These are phyloP conservation scores for Hansfordia pulvinata DNA, from an alignment of 2,329 filamentous ascomycete genomes.

Conservation along the genomic window DNA sequence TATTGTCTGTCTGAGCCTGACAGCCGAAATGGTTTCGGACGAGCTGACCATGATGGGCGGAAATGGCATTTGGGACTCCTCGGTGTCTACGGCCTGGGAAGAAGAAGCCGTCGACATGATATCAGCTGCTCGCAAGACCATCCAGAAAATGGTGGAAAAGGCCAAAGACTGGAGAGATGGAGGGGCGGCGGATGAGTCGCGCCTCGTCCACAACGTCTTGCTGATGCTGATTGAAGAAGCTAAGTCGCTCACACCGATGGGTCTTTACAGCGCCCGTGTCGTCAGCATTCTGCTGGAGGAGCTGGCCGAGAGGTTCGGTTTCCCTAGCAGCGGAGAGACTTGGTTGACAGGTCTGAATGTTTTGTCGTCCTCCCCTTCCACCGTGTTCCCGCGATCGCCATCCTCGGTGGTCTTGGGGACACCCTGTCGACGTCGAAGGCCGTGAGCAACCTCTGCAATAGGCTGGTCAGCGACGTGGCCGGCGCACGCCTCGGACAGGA, in stretches of 20 bases:
- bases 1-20: constrained; percentile 35
- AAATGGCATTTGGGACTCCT: constrained; percentile 30
- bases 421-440: constrained; percentile 30
- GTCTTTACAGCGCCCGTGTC: constrained; percentile 38
- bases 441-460: constrained; percentile 41
- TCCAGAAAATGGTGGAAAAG: constrained; percentile 19
- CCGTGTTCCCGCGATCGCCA: constrained; percentile 32
- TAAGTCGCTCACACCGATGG: constrained; percentile 23
- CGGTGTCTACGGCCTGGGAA: constrained; percentile 20
- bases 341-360: constrained; percentile 29
- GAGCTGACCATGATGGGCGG: constrained; percentile 32
- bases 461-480: constrained; percentile 46
- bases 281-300: constrained; percentile 34
- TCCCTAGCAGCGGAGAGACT: constrained; percentile 29
- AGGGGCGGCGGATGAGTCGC: constrained; percentile 17
- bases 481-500: constrained; percentile 27
- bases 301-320: constrained; percentile 31
- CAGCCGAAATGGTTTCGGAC: constrained; percentile 36
- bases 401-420: constrained; percentile 38
- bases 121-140: constrained; percentile 21
- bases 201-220: constrained; percentile 26
- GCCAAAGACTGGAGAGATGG: constrained; percentile 24
- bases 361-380: constrained; percentile 30
- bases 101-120: constrained; percentile 28
- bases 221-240: constrained; percentile 29